Conservation (phyloP, 805 yeast genomes). For the Metschnikowia arizonensis region DNA sequence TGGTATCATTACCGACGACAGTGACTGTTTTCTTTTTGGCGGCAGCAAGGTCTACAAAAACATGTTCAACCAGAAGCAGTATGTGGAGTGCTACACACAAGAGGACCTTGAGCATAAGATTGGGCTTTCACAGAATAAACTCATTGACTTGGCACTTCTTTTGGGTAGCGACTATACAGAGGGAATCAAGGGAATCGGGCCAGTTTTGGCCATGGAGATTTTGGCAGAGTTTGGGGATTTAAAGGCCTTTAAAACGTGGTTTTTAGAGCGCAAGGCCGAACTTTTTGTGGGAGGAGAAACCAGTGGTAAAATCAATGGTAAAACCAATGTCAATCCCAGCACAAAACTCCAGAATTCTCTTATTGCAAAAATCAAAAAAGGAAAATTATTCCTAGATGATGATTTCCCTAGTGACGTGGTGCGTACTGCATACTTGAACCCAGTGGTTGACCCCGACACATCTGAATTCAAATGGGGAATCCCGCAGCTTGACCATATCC, state of each 20-base stretch:
- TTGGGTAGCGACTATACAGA: conserved; percentile 95
- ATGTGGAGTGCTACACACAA: conserved; percentile 76
- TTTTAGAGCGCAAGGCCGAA: conserved; percentile 45
- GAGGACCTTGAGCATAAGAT: conserved; percentile 56
- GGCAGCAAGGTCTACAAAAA: conserved; percentile 81
- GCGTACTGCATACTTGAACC: conserved; percentile 66
- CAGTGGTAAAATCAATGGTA: too few species aligned
- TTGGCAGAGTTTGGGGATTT: conserved; percentile 72
- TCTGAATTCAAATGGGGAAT: conserved; percentile 85
- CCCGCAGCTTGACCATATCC: conserved; percentile 76
- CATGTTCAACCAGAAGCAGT: conserved; percentile 90
- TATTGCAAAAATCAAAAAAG: conserved; percentile 49
- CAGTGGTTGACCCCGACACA: conserved; percentile 80
- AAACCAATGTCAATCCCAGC: conserved; percentile 26
- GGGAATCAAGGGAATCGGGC: conserved; percentile 91
- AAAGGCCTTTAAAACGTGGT: conserved; percentile 48
- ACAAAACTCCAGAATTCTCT: conserved; percentile 53
- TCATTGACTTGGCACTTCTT: conserved; percentile 78
- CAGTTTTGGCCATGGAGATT: conserved; percentile 86
- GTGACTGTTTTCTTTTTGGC: conserved; percentile 93
- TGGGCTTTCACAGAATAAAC: conserved; percentile 57
- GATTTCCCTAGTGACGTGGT: conserved; percentile 70
- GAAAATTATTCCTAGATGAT: conserved; percentile 52
- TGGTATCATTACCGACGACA: conserved; percentile 95
- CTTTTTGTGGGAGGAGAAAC: conserved; percentile 26